Percentiles rank a stretch among this genome's conserved stretches.
Evolutionary conservation across 73 alveolate genomes (phyloP).

Genomic region (Tetrahymena thermophila): DNA sequence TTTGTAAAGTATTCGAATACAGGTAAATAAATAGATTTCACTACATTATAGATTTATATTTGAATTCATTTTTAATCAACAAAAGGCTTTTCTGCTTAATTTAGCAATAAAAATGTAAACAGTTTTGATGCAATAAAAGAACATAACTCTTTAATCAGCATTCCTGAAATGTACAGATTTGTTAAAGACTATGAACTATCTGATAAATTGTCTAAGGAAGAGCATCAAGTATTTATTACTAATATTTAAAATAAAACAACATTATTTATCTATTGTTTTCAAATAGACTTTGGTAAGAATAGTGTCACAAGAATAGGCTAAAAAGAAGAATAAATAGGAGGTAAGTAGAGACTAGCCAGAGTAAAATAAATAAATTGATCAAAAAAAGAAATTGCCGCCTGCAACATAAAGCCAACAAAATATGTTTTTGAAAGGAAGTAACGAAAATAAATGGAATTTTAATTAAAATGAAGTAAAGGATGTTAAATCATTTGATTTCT

Average conservation of each 20-base stretch:
- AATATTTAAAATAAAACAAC: neutral
- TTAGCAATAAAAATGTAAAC: slow-evolving; percentile 37
- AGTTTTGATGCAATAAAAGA: slow-evolving; percentile 54
- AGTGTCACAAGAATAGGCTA: neutral
- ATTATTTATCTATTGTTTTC: neutral
- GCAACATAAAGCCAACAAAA: neutral
- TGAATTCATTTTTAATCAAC: neutral
- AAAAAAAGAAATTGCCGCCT: neutral
- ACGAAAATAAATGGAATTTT: neutral
- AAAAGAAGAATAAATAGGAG: neutral
- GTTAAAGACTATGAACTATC: slow-evolving; percentile 57
- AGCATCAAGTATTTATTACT: slow-evolving; percentile 32
- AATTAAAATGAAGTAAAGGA: neutral
- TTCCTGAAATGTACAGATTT: slow-evolving; percentile 58
- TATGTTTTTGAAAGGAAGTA: neutral
- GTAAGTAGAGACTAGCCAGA: neutral
- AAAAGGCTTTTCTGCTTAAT: neutral
- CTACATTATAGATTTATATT: neutral
- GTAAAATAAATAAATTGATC: neutral
- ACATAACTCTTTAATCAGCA: slow-evolving; percentile 48
- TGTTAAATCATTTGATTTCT: neutral
- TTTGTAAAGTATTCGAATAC: slow-evolving; percentile 62
- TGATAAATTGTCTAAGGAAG: slow-evolving; percentile 47
- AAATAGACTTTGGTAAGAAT: slow-evolving; percentile 13
- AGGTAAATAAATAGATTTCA: slow-evolving; percentile 5